Evolutionary conservation across 441 rosid species (phyloP), one percentile per base, ranked within the genome.

Genomic region (Aquilaria agallochum): DNA sequence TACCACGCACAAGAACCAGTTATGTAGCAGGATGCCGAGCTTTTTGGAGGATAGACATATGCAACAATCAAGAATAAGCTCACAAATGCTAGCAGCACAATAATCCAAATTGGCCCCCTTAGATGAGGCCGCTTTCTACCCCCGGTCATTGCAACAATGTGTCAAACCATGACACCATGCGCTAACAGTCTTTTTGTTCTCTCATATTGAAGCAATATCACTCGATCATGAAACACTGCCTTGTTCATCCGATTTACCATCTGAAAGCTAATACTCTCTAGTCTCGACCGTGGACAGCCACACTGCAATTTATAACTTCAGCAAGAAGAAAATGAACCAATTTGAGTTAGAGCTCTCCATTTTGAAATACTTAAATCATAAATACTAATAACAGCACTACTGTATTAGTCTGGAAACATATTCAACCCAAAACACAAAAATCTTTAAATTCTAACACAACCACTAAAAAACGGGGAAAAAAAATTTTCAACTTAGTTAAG

Each of bases 101-200:
- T 74, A 14, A 84, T 84, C 89, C 89, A 84, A 48, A 76, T 65
- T 46, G 84, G 86, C 74, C 83, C 83, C 62, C 74, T 84, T 62
- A 79, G 68, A 60, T 72, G 83, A 53, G 82, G 62, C 3, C 56
- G 68, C 40, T 65, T 53, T 65, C 62, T 65, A 40, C 46, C 56
- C 36, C 68, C 51, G 20, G 68, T 6, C 68, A 57, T 65, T 40
- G 58, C 20, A 5, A 42, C 40, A n/a, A 49, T 65, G 56, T 36
- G 51, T 56, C 31, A 65, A 36, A 56, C 32, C 53, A 36, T 34
- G 50, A 42, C 49, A 50, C 50, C 62, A 65, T 57, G 62, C 48
- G 33, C 61, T 5, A 55, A 47, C 20, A 54, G 53, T 64, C 60
- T 54, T 20, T 20, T 20, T 20, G 27, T 20, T 64, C 67, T 45